These are phyloP conservation scores for Sporothrix euskadiensis DNA, from an alignment of 2,329 filamentous ascomycete genomes.

Conservation along the genomic window DNA sequence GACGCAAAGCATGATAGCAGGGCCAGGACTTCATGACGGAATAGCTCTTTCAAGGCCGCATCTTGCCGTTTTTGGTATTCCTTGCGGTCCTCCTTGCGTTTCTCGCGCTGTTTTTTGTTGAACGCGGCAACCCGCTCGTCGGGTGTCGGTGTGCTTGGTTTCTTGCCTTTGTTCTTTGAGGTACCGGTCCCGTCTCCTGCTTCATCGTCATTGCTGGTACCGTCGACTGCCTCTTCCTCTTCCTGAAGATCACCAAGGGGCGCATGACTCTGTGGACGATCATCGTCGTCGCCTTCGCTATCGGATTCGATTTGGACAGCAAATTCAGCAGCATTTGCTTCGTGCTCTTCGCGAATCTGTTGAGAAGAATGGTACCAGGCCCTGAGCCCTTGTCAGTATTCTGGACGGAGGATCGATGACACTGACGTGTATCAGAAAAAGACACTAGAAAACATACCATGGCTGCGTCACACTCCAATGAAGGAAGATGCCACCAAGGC, in stretches of 20 bases:
- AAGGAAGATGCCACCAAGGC: constrained; percentile 78
- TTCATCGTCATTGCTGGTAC: constrained; percentile 45
- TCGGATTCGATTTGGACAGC: constrained; percentile 48
- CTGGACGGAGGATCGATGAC: neutral
- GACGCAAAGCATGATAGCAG: constrained; percentile 76
- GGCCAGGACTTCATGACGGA: constrained; percentile 72
- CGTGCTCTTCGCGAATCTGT: constrained; percentile 56
- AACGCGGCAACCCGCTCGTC: constrained; percentile 20
- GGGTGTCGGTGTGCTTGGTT: constrained; percentile 2
- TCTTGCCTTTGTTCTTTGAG: neutral
- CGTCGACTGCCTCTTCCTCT: constrained; percentile 42
- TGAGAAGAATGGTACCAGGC: constrained; percentile 75
- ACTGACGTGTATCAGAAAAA: neutral
- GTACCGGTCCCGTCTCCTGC: too few relatives aligned
- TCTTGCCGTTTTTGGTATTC: constrained; percentile 31
- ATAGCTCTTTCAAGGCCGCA: constrained; percentile 62
- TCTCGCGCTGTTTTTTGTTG: constrained; percentile 25
- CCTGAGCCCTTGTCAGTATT: constrained; percentile 44
- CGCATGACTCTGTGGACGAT: neutral
- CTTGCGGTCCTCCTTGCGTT: constrained; percentile 35
- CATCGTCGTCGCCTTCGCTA: constrained; percentile 23
- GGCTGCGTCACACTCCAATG: constrained; percentile 91
- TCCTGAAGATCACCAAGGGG: constrained; percentile 49
- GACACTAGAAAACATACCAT: constrained; percentile 59
- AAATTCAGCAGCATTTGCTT: constrained; percentile 43